Evolutionary conservation across 176 grass and related monocot species (phyloP).

Genomic region (Juncus inflexus): DNA sequence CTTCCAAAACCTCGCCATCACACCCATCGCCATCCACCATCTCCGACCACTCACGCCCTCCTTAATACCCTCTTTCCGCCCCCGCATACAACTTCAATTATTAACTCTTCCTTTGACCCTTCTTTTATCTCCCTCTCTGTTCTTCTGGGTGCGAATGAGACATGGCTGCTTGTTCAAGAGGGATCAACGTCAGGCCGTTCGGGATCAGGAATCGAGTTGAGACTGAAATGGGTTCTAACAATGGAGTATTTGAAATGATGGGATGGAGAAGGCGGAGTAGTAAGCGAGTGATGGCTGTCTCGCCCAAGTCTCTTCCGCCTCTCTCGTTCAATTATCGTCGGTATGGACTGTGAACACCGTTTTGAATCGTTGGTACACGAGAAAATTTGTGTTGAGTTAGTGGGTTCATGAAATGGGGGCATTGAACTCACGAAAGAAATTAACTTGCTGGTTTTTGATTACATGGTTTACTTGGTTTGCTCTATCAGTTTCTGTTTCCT

Average conservation of each 20-base stretch:
- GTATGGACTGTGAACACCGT: conserved; percentile 27
- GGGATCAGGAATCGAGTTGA: conserved; percentile 32
- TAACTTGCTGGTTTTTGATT: too few relatives aligned
- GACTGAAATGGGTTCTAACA: conserved; percentile 31
- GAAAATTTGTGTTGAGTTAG: too few relatives aligned
- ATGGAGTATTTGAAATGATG: conserved; percentile 24
- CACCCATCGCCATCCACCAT: background rate
- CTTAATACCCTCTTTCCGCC: conserved; percentile 2
- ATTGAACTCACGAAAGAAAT: too few relatives aligned
- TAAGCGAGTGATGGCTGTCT: conserved; percentile 26
- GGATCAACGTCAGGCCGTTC: conserved; percentile 46
- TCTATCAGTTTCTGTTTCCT: too few relatives aligned
- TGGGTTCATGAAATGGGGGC: too few relatives aligned
- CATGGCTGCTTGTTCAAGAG: conserved; percentile 70
- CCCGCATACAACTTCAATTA: background rate
- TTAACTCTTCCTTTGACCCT: background rate
- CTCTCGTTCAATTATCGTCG: conserved; percentile 52
- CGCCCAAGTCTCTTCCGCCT: conserved; percentile 26
- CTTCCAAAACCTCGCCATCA: conserved; percentile 38
- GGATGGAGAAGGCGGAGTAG: conserved; percentile 37
- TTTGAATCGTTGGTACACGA: too few relatives aligned
- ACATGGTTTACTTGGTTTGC: too few relatives aligned
- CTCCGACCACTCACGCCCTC: background rate
- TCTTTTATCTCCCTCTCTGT: background rate
- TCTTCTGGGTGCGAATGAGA: conserved; percentile 5